Evolutionary conservation across 495 filamentous ascomycete species (phyloP).

Genomic region (Chaetomium fimeti): DNA sequence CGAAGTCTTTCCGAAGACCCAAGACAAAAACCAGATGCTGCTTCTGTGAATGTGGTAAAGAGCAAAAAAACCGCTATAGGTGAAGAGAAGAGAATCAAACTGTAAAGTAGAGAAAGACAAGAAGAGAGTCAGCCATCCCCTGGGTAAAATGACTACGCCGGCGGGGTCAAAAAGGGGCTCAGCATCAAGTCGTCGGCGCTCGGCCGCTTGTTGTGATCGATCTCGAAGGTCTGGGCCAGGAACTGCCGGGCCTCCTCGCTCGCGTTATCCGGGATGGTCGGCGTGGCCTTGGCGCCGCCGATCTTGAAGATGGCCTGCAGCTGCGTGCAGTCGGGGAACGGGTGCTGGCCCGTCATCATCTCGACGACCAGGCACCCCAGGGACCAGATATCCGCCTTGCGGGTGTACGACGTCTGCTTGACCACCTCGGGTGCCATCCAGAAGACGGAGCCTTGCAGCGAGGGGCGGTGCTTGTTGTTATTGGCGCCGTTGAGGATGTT

Average conservation of each 20-base stretch:
- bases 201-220: constrained; percentile 88
- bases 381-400: constrained; percentile 99
- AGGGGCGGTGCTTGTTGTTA: constrained; percentile 79
- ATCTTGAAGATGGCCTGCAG: constrained; percentile 99
- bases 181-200: constrained; percentile 85
- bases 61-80: neutral
- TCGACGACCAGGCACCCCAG: constrained; percentile 95
- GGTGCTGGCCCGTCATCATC: constrained; percentile 97
- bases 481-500: constrained; percentile 56
- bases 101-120: neutral
- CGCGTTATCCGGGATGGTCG: constrained; percentile 83
- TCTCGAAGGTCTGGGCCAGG: constrained; percentile 85
- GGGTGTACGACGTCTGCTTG: constrained; percentile 93
- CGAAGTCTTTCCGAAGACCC: neutral
- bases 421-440: constrained; percentile 99
- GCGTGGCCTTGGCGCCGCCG: constrained; percentile 78
- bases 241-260: constrained; percentile 84
- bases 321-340: constrained; percentile 96
- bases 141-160: constrained; percentile 7
- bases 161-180: constrained; percentile 73
- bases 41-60: neutral
- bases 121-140: neutral
- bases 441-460: constrained; percentile 94
- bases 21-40: neutral
- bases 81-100: neutral